Evolutionary conservation across 2,329 filamentous ascomycete species (phyloP).

Genomic region (Nemania diffusa): DNA sequence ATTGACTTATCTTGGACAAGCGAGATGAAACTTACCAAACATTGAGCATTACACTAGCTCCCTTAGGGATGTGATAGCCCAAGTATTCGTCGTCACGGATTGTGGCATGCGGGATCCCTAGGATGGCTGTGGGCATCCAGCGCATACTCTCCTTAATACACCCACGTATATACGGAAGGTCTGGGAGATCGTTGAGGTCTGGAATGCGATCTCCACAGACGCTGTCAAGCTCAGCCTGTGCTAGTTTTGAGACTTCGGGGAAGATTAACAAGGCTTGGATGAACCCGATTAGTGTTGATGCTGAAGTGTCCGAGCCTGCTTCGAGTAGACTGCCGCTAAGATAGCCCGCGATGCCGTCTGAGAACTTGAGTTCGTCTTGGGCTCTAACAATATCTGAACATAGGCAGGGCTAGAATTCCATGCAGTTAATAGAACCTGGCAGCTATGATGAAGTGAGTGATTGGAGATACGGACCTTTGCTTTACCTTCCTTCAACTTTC

Average conservation of each 20-base stretch:
- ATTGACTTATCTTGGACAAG: neutral
- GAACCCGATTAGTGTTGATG: conserved; percentile 51
- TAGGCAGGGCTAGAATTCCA: conserved; percentile 43
- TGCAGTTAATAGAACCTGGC: neutral
- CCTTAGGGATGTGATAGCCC: conserved; percentile 56
- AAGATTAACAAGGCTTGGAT: conserved; percentile 55
- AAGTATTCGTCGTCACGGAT: conserved; percentile 51
- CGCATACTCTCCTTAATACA: conserved; percentile 58
- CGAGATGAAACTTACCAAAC: conserved; percentile 48
- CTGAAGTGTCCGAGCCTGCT: conserved; percentile 54
- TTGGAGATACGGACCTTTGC: conserved; percentile 34
- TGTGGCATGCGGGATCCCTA: conserved; percentile 52
- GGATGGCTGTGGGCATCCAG: conserved; percentile 55
- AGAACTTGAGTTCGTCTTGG: conserved; percentile 50
- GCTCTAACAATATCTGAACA: conserved; percentile 44
- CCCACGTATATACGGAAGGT: conserved; percentile 58
- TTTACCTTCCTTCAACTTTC: conserved; percentile 45
- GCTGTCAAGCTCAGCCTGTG: conserved; percentile 51
- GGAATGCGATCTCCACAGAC: conserved; percentile 58
- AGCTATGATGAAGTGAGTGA: neutral
- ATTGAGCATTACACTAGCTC: conserved; percentile 54
- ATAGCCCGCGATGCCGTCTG: conserved; percentile 50
- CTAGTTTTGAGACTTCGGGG: conserved; percentile 47
- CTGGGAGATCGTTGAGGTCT: conserved; percentile 52
- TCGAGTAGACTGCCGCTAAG: conserved; percentile 45